A percentile compares a stretch with the other conserved stretches of the same genome.
phyloP scores from a whole-genome alignment of 2,329 filamentous ascomycete species.

The Talaromyces sp. region DNA sequence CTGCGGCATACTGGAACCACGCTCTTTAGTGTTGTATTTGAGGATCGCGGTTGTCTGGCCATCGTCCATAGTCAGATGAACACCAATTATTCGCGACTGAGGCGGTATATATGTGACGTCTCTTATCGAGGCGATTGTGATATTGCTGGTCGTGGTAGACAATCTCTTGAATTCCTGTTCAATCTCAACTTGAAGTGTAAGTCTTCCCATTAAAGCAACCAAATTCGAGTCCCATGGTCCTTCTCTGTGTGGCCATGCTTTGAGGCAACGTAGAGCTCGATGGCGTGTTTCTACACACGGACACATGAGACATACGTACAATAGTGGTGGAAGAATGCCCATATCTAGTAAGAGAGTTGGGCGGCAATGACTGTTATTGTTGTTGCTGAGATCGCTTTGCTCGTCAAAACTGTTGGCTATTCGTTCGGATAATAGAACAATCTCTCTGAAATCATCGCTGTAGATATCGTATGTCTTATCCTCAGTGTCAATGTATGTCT shows the following conservation, averaged over 20 bases:
- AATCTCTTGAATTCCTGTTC: slow-evolving; percentile 10
- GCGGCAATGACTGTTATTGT: background rate
- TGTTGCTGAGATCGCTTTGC: slow-evolving; percentile 4
- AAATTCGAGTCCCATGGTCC: slow-evolving; percentile 35
- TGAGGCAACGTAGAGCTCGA: slow-evolving; percentile 29
- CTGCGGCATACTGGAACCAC: background rate
- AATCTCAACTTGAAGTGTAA: slow-evolving; percentile 26
- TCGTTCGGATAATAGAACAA: slow-evolving; percentile 3
- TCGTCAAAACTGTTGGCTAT: slow-evolving; percentile 6
- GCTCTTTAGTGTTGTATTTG: slow-evolving; percentile 11
- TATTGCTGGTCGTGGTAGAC: background rate
- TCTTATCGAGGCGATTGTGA: background rate
- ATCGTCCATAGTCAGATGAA: background rate
- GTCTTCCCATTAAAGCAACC: slow-evolving; percentile 27
- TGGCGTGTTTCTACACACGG: slow-evolving; percentile 24
- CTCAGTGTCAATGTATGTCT: slow-evolving; percentile 18
- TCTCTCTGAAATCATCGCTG: slow-evolving; percentile 11
- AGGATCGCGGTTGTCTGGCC: slow-evolving; percentile 12
- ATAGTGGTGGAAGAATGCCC: slow-evolving; percentile 32
- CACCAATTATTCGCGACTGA: background rate
- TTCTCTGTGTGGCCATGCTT: slow-evolving; percentile 32
- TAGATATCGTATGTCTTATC: slow-evolving; percentile 13
- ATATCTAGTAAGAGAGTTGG: slow-evolving; percentile 27
- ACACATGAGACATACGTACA: slow-evolving; percentile 33
- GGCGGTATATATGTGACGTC: slow-evolving; percentile 9